Evolutionary conservation across 2,329 filamentous ascomycete genomes (phyloP).

Genomic region (Akanthomyces muscarius): DNA sequence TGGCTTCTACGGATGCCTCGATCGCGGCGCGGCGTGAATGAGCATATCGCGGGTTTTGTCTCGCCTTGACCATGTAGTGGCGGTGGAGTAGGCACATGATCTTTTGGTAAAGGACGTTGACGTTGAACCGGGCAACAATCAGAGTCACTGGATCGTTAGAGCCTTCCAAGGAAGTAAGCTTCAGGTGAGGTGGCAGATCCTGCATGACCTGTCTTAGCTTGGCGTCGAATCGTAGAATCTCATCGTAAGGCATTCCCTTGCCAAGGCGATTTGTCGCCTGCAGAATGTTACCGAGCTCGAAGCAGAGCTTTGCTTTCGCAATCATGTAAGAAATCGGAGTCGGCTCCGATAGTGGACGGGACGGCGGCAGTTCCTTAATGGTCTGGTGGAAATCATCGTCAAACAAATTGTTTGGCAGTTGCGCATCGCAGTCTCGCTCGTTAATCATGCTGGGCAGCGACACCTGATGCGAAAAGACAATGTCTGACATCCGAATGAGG

Average conservation of each 20-base stretch:
- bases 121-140: constrained; percentile 77
- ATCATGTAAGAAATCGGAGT: constrained; percentile 80
- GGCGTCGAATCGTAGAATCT: constrained; percentile 59
- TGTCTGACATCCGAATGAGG: constrained; percentile 67
- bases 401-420: constrained; percentile 72
- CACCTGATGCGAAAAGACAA: constrained; percentile 72
- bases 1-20: constrained; percentile 77
- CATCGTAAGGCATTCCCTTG: constrained; percentile 57
- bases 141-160: constrained; percentile 77
- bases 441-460: constrained; percentile 67
- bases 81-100: constrained; percentile 85
- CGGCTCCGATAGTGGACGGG: constrained; percentile 63
- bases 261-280: constrained; percentile 58
- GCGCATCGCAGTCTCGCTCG: constrained; percentile 69
- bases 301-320: constrained; percentile 63
- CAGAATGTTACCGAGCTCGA: constrained; percentile 67
- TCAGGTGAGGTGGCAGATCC: constrained; percentile 74
- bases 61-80: constrained; percentile 75
- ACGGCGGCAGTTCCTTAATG: constrained; percentile 62
- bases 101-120: constrained; percentile 85
- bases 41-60: constrained; percentile 74
- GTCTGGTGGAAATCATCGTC: constrained; percentile 74
- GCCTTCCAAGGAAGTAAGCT: constrained; percentile 69
- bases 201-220: constrained; percentile 58
- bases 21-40: constrained; percentile 82